Evolutionary conservation across 371 early-diverging fungal genomes (phyloP).

Genomic region (Coemansia sp.): DNA sequence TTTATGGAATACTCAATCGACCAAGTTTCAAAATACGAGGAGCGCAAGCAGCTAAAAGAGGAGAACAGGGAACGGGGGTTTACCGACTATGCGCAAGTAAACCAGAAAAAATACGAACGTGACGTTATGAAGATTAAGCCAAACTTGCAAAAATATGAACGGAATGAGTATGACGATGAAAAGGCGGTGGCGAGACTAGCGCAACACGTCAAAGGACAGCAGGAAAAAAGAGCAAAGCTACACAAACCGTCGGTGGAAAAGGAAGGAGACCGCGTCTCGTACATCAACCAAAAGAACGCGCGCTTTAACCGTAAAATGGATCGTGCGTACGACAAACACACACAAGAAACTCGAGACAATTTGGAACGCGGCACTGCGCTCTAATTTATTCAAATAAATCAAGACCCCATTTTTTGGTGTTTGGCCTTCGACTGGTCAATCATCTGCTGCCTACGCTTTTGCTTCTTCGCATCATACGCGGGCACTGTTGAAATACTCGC

Average conservation of each 20-base stretch:
- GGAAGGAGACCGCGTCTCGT: slow-evolving; percentile 87
- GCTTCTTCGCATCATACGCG: slow-evolving; percentile 60
- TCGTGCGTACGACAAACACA: slow-evolving; percentile 89
- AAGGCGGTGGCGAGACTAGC: slow-evolving; percentile 66
- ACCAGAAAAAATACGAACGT: slow-evolving; percentile 83
- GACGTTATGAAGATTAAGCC: slow-evolving; percentile 79
- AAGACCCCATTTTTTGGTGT: no score
- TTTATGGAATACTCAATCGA: slow-evolving; percentile 85
- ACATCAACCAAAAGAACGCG: slow-evolving; percentile 94
- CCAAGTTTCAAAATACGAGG: slow-evolving; percentile 83
- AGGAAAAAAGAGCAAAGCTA: slow-evolving; percentile 45
- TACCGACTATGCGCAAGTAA: slow-evolving; percentile 82
- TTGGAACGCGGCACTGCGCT: slow-evolving; percentile 85
- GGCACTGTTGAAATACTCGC: slow-evolving; percentile 66
- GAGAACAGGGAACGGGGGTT: slow-evolving; percentile 74
- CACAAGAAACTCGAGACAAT: slow-evolving; percentile 86
- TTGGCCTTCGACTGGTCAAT: slow-evolving; percentile 42
- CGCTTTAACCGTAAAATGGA: slow-evolving; percentile 93
- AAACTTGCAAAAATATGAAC: slow-evolving; percentile 63
- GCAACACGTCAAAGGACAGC: slow-evolving; percentile 74
- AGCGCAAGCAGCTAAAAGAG: slow-evolving; percentile 68
- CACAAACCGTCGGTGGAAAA: slow-evolving; percentile 58
- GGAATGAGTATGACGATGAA: slow-evolving; percentile 27
- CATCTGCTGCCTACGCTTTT: slow-evolving; percentile 57
- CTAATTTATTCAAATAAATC: slow-evolving; percentile 29